A percentile compares a stretch with the other conserved stretches of the same genome.
Evolutionary conservation across 2,329 filamentous ascomycete genomes (phyloP).

Genomic region (Alternaria sp.): DNA sequence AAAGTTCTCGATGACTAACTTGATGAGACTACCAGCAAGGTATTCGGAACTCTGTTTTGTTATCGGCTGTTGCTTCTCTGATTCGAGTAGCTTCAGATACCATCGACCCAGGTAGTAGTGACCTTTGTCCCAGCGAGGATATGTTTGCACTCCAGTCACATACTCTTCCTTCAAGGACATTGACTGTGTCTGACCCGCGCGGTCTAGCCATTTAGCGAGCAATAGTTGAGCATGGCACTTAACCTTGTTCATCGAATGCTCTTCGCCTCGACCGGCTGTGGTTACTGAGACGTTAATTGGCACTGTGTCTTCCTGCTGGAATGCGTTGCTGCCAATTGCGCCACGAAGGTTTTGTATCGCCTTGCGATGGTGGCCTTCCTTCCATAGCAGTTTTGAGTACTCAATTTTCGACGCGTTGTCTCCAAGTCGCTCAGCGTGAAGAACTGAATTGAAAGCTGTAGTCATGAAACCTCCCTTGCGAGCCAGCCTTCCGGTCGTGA

Average conservation of each 20-base stretch:
- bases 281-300: slow-evolving; percentile 46
- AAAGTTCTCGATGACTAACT: slow-evolving; percentile 93
- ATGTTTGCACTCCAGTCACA: slow-evolving; percentile 75
- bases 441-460: slow-evolving; percentile 91
- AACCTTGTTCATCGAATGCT: slow-evolving; percentile 61
- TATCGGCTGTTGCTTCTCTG: slow-evolving; percentile 77
- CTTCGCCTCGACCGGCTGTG: slow-evolving; percentile 47
- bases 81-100: slow-evolving; percentile 94
- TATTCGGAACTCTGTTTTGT: slow-evolving; percentile 68
- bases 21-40: slow-evolving; percentile 81
- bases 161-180: slow-evolving; percentile 75
- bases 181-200: slow-evolving; percentile 89
- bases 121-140: slow-evolving; percentile 86
- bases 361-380: slow-evolving; percentile 89
- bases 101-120: slow-evolving; percentile 97
- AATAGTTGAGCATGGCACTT: slow-evolving; percentile 83
- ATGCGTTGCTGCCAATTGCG: slow-evolving; percentile 82
- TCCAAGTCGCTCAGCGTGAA: slow-evolving; percentile 84
- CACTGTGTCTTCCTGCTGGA: slow-evolving; percentile 59
- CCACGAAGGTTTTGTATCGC: slow-evolving; percentile 90
- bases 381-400: slow-evolving; percentile 91
- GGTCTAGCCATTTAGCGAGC: slow-evolving; percentile 95
- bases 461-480: slow-evolving; percentile 83
- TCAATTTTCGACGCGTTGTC: slow-evolving; percentile 91
- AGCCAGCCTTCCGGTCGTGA: slow-evolving; percentile 82